Evolutionary conservation across 2,329 filamentous ascomycete genomes (phyloP).

Genomic region (Emergomyces africanus): DNA sequence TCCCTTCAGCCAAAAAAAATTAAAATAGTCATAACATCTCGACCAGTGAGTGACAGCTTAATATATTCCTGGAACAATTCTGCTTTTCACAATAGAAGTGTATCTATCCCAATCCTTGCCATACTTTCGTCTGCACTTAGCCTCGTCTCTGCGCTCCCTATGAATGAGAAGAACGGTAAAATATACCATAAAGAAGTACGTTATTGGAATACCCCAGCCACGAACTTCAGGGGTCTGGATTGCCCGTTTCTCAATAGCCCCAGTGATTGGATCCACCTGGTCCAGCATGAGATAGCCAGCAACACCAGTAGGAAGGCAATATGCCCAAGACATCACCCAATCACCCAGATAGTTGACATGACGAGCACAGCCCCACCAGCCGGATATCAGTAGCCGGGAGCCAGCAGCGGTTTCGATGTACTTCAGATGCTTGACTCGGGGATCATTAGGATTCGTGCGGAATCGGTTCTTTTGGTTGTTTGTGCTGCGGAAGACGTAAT

Average conservation of each 20-base stretch:
- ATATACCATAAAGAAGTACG: conserved; percentile 13
- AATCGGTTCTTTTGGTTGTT: conserved; percentile 95
- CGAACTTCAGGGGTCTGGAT: conserved; percentile 5
- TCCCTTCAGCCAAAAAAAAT: background rate
- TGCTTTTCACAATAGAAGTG: conserved; percentile 9
- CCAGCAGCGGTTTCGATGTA: conserved; percentile 58
- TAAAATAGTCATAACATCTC: background rate
- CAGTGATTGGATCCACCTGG: background rate
- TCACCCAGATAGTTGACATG: conserved; percentile 14
- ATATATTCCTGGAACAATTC: conserved; percentile 10
- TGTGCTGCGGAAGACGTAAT: conserved; percentile 82
- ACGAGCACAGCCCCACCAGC: conserved; percentile 12
- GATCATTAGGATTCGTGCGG: conserved; percentile 73
- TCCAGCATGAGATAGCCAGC: conserved; percentile 11
- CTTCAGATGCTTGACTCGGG: conserved; percentile 63
- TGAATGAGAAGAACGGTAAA: conserved; percentile 14
- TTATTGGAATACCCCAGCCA: conserved; percentile 11
- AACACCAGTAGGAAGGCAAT: conserved; percentile 11
- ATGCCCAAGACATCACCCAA: conserved; percentile 11
- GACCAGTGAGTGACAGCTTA: background rate
- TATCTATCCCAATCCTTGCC: conserved; percentile 12
- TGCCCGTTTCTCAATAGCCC: conserved; percentile 3
- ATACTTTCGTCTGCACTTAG: conserved; percentile 13
- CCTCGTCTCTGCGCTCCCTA: conserved; percentile 13
- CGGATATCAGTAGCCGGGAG: conserved; percentile 7